Conservation (phyloP, 2,329 filamentous ascomycete genomes). For the Rachicladosporium sp. region DNA sequence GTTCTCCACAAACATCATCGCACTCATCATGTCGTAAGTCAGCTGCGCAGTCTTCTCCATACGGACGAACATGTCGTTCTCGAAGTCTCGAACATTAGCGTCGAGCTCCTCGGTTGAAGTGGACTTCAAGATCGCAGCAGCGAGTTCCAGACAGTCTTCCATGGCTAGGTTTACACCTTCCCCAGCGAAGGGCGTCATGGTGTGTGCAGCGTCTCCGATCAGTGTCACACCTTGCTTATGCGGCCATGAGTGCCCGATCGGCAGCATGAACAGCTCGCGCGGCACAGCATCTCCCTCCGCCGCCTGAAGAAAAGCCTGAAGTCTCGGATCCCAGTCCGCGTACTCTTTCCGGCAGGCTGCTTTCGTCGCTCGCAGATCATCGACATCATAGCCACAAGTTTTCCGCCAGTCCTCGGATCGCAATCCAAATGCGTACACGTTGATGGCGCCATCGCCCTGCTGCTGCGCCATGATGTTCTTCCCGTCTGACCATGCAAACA, state of each 20-base stretch:
- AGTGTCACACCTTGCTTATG: slow-evolving; percentile 27
- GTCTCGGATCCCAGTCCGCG: slow-evolving; percentile 20
- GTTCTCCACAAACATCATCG: slow-evolving; percentile 38
- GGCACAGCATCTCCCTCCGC: slow-evolving; percentile 15
- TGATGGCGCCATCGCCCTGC: slow-evolving; percentile 24
- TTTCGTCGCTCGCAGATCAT: slow-evolving; percentile 13
- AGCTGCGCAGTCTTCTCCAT: slow-evolving; percentile 23
- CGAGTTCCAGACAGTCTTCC: slow-evolving; percentile 24
- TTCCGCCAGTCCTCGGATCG: slow-evolving; percentile 17
- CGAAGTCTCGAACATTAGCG: slow-evolving; percentile 19
- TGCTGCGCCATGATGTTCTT: slow-evolving; percentile 21
- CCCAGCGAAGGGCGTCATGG: slow-evolving; percentile 22
- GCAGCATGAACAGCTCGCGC: slow-evolving; percentile 27
- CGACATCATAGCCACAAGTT: slow-evolving; percentile 12
- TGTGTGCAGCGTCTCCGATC: slow-evolving; percentile 30
- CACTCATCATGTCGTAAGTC: slow-evolving; percentile 33
- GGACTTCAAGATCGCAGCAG: slow-evolving; percentile 21
- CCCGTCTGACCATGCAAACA: slow-evolving; percentile 21
- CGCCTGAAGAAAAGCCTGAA: slow-evolving; percentile 17
- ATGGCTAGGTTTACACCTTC: slow-evolving; percentile 29
- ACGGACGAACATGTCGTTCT: slow-evolving; percentile 26
- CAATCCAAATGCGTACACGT: slow-evolving; percentile 14
- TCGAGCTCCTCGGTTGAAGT: slow-evolving; percentile 14
- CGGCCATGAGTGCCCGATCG: slow-evolving; percentile 26
- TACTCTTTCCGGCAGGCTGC: slow-evolving; percentile 14